These are phyloP conservation scores for Scalesia atractyloides DNA, from an alignment of 129 eudicot species.

Conservation along the genomic window DNA sequence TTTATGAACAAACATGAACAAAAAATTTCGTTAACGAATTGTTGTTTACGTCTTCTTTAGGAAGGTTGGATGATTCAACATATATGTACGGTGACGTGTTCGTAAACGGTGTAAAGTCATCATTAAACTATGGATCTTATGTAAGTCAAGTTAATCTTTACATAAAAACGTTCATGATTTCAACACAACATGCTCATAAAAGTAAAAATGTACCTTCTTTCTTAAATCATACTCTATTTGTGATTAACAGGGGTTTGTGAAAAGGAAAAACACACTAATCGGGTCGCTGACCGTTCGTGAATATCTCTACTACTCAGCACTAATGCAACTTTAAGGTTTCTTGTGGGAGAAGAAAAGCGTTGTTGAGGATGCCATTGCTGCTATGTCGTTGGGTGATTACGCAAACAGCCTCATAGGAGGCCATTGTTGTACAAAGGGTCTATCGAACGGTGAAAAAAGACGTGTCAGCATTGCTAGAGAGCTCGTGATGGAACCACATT, in stretches of 20 bases:
- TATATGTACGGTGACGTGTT: constrained; percentile 82
- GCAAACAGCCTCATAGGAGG: constrained; percentile 94
- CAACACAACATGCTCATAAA: background rate
- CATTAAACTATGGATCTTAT: constrained; percentile 82
- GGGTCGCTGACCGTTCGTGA: constrained; percentile 82
- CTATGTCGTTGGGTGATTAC: constrained; percentile 88
- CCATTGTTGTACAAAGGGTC: constrained; percentile 86
- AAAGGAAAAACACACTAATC: constrained; percentile 70
- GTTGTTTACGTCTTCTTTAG: constrained; percentile 42
- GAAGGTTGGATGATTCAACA: constrained; percentile 89
- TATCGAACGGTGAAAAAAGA: constrained; percentile 86
- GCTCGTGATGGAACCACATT: constrained; percentile 87
- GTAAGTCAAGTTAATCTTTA: constrained; percentile 43
- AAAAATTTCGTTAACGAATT: background rate
- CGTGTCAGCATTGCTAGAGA: constrained; percentile 95
- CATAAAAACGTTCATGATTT: background rate
- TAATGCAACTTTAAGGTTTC: constrained; percentile 95
- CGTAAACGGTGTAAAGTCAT: constrained; percentile 69
- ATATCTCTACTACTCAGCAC: constrained; percentile 92
- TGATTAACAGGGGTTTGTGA: constrained; percentile 54
- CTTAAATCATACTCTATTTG: constrained; percentile 4
- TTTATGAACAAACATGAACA: no score
- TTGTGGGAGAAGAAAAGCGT: constrained; percentile 69
- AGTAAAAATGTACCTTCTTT: background rate
- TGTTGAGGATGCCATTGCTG: constrained; percentile 87